A percentile compares a stretch with the other conserved stretches of the same genome.
phyloP scores from a whole-genome alignment of 768 basidiomycete species.

The Suillus placidus region DNA sequence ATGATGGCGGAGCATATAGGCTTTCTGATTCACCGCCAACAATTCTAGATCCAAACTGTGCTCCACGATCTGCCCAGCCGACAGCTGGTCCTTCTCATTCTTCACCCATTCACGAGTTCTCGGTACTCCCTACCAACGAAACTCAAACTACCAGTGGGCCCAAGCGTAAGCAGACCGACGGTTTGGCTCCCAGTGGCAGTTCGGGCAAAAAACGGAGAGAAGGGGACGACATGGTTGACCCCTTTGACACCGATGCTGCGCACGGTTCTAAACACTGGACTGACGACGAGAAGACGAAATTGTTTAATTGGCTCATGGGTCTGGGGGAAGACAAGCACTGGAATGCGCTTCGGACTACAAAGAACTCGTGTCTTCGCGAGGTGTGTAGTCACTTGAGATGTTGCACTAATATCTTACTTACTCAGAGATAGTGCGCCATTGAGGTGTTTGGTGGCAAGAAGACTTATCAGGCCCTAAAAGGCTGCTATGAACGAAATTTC shows the following conservation, averaged over 20 bases:
- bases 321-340: conserved; percentile 73
- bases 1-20: conserved; percentile 29
- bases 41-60: conserved; percentile 31
- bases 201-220: conserved; percentile 36
- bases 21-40: conserved; percentile 36
- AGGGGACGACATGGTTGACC: conserved; percentile 28
- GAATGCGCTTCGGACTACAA: conserved; percentile 75
- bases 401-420: conserved; percentile 8
- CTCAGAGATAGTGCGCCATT: conserved; percentile 55
- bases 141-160: conserved; percentile 22
- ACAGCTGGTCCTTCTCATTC: conserved; percentile 30
- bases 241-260: conserved; percentile 39
- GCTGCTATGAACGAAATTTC: conserved; percentile 84
- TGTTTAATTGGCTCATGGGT: conserved; percentile 82
- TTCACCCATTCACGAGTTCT: conserved; percentile 37
- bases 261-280: conserved; percentile 85
- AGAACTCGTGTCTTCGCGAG: conserved; percentile 83
- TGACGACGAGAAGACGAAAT: conserved; percentile 76
- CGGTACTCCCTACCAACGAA: conserved; percentile 34
- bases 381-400: conserved; percentile 36
- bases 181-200: conserved; percentile 19
- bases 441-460: conserved; percentile 78
- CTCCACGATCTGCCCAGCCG: conserved; percentile 28
- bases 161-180: conserved; percentile 54
- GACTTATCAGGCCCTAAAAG: conserved; percentile 82